Conservation (phyloP, 2,329 filamentous ascomycete species). For the Aspergillus ibericus region DNA sequence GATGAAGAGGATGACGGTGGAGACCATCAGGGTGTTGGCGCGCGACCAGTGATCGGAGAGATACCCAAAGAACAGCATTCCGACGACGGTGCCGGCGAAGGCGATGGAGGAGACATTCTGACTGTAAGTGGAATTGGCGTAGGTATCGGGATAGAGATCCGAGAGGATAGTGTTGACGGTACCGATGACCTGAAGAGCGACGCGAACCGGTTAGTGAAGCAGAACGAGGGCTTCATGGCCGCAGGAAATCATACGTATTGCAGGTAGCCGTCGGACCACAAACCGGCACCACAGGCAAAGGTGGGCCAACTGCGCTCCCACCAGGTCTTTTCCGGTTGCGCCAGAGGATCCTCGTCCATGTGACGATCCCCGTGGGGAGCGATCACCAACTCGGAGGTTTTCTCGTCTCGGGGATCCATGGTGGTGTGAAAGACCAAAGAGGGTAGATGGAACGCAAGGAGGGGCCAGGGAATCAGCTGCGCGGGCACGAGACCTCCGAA, state of each 20-base stretch:
- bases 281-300: conserved; percentile 82
- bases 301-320: conserved; percentile 67
- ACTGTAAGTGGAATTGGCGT: conserved; percentile 64
- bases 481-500: neutral
- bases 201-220: neutral
- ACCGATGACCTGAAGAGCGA: conserved; percentile 66
- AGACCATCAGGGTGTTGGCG: conserved; percentile 75
- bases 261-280: conserved; percentile 85
- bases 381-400: neutral
- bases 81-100: conserved; percentile 82
- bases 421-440: neutral
- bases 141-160: conserved; percentile 69
- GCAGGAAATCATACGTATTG: neutral
- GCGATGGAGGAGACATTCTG: conserved; percentile 78
- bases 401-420: conserved; percentile 1
- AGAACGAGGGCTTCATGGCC: neutral
- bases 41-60: conserved; percentile 81
- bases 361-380: neutral
- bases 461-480: neutral
- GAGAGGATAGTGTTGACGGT: conserved; percentile 76
- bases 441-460: neutral
- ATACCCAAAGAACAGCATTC: conserved; percentile 78
- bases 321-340: neutral
- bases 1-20: conserved; percentile 78
- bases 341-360: conserved; percentile 4